phyloP scores from a whole-genome alignment of 2,329 filamentous ascomycete species.

The Penicillium freii region DNA sequence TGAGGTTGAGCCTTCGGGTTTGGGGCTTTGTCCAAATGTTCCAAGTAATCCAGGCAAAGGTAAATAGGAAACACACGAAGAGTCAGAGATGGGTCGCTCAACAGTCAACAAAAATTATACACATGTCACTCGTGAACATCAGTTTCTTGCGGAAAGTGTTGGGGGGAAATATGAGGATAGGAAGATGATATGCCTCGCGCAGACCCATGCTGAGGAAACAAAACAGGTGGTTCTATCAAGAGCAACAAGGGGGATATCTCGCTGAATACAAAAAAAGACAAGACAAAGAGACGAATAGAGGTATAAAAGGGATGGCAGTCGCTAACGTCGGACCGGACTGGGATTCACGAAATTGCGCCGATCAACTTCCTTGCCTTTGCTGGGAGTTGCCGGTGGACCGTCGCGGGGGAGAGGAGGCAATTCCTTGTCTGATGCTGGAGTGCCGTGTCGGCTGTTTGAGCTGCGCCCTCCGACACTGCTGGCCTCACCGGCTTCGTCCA shows the following conservation, averaged over 20 bases:
- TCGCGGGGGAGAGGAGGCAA: conserved; percentile 28
- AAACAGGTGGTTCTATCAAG: conserved; percentile 23
- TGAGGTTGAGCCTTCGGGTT: not conserved
- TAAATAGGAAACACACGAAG: conserved; percentile 4
- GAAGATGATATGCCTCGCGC: conserved; percentile 20
- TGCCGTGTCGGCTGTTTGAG: conserved; percentile 47
- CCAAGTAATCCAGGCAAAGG: not conserved
- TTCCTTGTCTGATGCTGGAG: conserved; percentile 30
- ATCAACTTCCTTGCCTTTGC: conserved; percentile 29
- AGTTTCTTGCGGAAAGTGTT: conserved; percentile 19
- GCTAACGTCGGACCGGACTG: conserved; percentile 7
- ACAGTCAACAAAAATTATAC: conserved; percentile 24
- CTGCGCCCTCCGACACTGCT: conserved; percentile 63
- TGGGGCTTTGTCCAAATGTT: not conserved
- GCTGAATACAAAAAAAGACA: conserved; percentile 20
- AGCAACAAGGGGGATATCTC: conserved; percentile 22
- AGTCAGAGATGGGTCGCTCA: conserved; percentile 17
- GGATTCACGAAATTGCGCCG: conserved; percentile 5
- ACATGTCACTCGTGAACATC: conserved; percentile 38
- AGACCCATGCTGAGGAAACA: conserved; percentile 14
- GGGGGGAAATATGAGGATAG: conserved; percentile 3
- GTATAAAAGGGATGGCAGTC: not conserved
- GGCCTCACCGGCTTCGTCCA: conserved; percentile 83
- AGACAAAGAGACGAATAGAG: conserved; percentile 7
- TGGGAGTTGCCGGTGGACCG: conserved; percentile 11